A percentile compares a stretch with the other conserved stretches of the same genome.
These are phyloP conservation scores for Fusarium nematophilum DNA, from an alignment of 2,329 filamentous ascomycete genomes.

Conservation along the genomic window DNA sequence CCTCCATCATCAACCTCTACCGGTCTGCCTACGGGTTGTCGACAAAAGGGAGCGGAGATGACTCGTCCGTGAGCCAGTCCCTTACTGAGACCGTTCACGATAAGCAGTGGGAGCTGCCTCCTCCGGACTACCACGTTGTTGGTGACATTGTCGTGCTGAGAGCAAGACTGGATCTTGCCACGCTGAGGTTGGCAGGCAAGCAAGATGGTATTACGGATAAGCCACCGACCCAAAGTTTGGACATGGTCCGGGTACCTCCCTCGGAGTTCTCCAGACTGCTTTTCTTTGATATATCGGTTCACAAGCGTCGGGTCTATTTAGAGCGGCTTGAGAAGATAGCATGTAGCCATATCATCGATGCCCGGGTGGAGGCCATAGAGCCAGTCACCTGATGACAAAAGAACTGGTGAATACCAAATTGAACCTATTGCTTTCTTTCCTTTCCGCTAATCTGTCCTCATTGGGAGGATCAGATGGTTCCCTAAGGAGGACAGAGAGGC, in stretches of 20 bases:
- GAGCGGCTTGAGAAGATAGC: conserved; percentile 19
- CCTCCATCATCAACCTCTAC: conserved; percentile 36
- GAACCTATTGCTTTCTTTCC: too few relatives aligned
- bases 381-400: too few relatives aligned
- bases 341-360: not conserved
- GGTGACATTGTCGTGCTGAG: not conserved
- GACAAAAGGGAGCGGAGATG: not conserved
- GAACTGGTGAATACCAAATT: too few relatives aligned
- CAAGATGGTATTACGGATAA: not conserved
- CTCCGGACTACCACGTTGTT: not conserved
- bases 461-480: too few relatives aligned
- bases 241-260: not conserved
- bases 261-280: conserved; percentile 21
- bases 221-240: conserved; percentile 1
- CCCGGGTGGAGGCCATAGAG: too few relatives aligned
- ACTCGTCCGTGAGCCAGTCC: fast-evolving
- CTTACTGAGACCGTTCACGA: fast-evolving
- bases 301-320: conserved; percentile 34
- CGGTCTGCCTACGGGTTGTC: conserved; percentile 22
- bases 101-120: not conserved
- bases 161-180: not conserved
- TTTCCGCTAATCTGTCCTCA: too few relatives aligned
- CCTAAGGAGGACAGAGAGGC: too few relatives aligned
- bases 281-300: conserved; percentile 38
- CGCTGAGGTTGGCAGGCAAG: not conserved